Evolutionary conservation across 2,329 filamentous ascomycete species (phyloP), one percentile per base, ranked within the genome.

Genomic region (Myriosclerotinia curreyana): DNA sequence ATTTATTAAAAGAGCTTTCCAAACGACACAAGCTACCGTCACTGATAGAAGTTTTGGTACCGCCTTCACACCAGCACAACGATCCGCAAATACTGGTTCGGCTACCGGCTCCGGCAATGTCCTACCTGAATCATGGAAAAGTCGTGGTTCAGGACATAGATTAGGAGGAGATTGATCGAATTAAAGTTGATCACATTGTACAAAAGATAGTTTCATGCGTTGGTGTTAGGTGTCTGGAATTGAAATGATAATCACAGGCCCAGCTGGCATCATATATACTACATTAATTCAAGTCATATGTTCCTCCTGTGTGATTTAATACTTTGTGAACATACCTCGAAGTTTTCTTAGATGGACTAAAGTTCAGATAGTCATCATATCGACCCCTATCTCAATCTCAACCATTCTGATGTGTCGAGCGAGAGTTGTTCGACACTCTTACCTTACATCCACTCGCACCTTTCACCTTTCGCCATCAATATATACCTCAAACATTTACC

Each of bases 1-100:
- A 7, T 86, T 92, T 69, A 77, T 98, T 65, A 86, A 85, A 65
- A 82, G 82, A 62, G 83, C 90, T 69, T 89, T 94, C 65, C 79
- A 80, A 65, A 82, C 77, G 4, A 71, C 66, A 62, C 74, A 71
- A 34, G 79, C 78, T 28, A 78, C 78, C 60, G 75, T 77, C 25
- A 75, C 78, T 54, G 75, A 81, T 55, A 84, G 85, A 62, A 75
- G 77, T 0, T 90, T 86, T 71, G 90, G 91, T 5, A 88, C 86
- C 0, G 84, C 86, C 4, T 78, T 85, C 68, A 77, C 81, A 63
- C 73, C 78, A 63, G 66, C 73, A 65, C 69, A 74, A 38, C 66
- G 66, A 46, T 46, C 71, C 63, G 66, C 50, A 25, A 8, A 5
- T 55, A 36, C 78, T 20, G 80, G 77, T 5, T 75, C 74, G 40